Conservation (phyloP, 192 early-diverging fungal genomes). For the Ambispora gerdemannii region DNA sequence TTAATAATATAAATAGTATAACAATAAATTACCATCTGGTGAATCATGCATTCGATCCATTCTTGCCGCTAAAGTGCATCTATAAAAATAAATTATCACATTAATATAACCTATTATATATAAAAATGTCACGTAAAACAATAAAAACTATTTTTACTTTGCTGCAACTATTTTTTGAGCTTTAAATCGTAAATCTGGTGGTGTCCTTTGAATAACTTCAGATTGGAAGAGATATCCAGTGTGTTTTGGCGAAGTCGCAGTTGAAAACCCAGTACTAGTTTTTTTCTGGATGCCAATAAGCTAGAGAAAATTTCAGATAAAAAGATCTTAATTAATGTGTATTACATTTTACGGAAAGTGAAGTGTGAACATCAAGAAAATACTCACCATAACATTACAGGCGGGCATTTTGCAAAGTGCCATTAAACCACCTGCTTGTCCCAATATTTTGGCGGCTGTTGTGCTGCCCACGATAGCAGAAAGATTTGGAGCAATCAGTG, state of each 20-base stretch:
- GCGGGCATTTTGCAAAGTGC: slow-evolving; percentile 85
- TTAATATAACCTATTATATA: neutral
- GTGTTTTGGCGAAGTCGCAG: slow-evolving; percentile 64
- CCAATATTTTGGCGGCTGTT: slow-evolving; percentile 87
- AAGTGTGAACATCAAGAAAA: too few relatives aligned
- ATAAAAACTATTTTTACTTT: slow-evolving; percentile 49
- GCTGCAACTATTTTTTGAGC: slow-evolving; percentile 77
- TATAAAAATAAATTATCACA: slow-evolving; percentile 25
- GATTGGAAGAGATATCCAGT: slow-evolving; percentile 78
- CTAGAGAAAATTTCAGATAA: too few relatives aligned
- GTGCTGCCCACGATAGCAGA: slow-evolving; percentile 81
- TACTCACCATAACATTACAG: slow-evolving; percentile 75
- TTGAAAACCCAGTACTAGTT: slow-evolving; percentile 63
- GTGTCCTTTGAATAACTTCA: slow-evolving; percentile 64
- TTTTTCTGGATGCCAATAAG: slow-evolving; percentile 46
- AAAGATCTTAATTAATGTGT: too few relatives aligned
- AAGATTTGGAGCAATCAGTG: slow-evolving; percentile 90
- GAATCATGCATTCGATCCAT: slow-evolving; percentile 74
- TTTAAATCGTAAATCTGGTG: slow-evolving; percentile 75
- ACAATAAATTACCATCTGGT: slow-evolving; percentile 55
- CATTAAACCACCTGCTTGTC: slow-evolving; percentile 84
- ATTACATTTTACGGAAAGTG: too few relatives aligned
- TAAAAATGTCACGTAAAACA: neutral
- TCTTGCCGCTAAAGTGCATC: slow-evolving; percentile 74
- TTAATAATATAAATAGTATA: too few relatives aligned